Evolutionary conservation across 2,329 filamentous ascomycete genomes (phyloP).

Genomic region (Lachnum nothofagi): DNA sequence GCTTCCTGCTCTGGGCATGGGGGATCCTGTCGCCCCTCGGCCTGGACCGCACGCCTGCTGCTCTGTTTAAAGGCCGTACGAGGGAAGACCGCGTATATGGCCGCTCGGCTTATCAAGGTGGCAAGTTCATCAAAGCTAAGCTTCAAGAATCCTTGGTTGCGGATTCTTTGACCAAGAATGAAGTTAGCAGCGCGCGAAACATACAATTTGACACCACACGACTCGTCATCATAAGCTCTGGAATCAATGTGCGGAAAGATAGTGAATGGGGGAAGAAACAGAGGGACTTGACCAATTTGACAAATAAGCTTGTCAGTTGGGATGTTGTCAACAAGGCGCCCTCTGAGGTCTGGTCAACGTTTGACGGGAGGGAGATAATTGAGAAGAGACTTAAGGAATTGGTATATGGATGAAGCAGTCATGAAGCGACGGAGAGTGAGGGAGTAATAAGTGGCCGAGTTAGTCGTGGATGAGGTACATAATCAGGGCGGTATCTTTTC

Average conservation of each 20-base stretch:
- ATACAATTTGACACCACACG: conserved; percentile 75
- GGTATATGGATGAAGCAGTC: conserved; percentile 36
- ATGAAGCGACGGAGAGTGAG: no score
- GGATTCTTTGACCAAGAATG: conserved; percentile 74
- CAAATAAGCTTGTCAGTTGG: conserved; percentile 74
- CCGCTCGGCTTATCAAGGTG: conserved; percentile 68
- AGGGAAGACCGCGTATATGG: conserved; percentile 84
- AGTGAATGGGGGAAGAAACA: conserved; percentile 78
- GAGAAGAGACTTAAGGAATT: conserved; percentile 73
- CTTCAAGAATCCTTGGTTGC: conserved; percentile 91
- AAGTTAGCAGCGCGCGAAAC: conserved; percentile 70
- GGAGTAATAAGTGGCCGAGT: background rate
- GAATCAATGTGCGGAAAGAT: conserved; percentile 61
- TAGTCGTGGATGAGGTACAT: background rate
- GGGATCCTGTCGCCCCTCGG: conserved; percentile 85
- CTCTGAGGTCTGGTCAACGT: conserved; percentile 77
- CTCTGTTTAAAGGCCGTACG: conserved; percentile 74
- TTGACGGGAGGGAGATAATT: conserved; percentile 66
- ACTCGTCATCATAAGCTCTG: conserved; percentile 77
- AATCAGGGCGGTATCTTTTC: background rate
- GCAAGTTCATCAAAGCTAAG: conserved; percentile 82
- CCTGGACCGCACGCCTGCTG: conserved; percentile 71
- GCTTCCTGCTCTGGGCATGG: conserved; percentile 80
- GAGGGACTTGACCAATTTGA: conserved; percentile 74
- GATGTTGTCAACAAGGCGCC: conserved; percentile 81